phyloP scores from a whole-genome alignment of 371 early-diverging fungal species.

The Mortierella sp. region DNA sequence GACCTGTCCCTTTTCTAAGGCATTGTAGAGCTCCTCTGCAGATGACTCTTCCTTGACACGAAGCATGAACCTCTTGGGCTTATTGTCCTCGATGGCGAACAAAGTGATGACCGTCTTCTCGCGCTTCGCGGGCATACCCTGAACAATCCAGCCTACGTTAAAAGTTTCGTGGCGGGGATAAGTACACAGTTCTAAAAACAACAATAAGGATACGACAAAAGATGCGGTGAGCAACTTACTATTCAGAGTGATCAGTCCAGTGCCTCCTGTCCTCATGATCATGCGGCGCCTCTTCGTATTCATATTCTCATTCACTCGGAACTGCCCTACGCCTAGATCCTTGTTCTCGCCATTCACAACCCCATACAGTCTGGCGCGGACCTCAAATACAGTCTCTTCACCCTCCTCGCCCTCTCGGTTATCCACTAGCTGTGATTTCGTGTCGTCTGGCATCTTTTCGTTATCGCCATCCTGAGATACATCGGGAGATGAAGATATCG shows the following conservation, averaged over 20 bases:
- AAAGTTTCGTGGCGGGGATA: not conserved
- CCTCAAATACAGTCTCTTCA: constrained; percentile 40
- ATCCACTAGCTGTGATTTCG: constrained; percentile 37
- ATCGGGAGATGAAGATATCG: not conserved
- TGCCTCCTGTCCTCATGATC: constrained; percentile 44
- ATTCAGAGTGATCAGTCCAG: constrained; percentile 32
- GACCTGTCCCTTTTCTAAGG: constrained; percentile 19
- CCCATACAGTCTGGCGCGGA: constrained; percentile 33
- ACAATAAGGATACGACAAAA: not conserved
- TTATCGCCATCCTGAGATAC: constrained; percentile 4
- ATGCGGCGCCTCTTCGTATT: constrained; percentile 36
- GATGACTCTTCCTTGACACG: constrained; percentile 44
- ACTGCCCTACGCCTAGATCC: constrained; percentile 45
- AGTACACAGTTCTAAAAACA: not conserved
- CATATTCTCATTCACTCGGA: constrained; percentile 41
- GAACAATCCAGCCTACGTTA: constrained; percentile 41
- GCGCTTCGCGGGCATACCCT: constrained; percentile 25
- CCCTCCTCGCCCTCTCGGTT: constrained; percentile 42
- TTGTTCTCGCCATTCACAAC: constrained; percentile 12
- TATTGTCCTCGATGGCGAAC: constrained; percentile 38
- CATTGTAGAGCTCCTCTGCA: constrained; percentile 18
- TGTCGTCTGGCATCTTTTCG: constrained; percentile 40
- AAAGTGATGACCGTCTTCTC: constrained; percentile 25
- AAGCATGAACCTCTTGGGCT: constrained; percentile 29
- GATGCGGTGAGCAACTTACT: constrained; percentile 26